phyloP scores from a whole-genome alignment of 2,329 filamentous ascomycete species.

The Paraconiothyrium brasiliense region DNA sequence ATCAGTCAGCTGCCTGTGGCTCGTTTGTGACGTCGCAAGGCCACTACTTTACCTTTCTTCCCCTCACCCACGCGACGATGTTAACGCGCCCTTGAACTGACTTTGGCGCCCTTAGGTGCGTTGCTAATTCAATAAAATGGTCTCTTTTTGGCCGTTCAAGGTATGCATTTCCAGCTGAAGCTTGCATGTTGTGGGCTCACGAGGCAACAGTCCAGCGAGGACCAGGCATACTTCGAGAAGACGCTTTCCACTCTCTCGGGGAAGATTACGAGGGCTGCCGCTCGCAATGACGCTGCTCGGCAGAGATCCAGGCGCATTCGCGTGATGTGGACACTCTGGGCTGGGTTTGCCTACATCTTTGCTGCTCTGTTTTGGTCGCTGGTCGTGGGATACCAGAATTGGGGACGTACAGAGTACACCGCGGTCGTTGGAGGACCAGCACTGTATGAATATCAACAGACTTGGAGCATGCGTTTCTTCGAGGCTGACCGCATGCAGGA shows the following conservation, averaged over 20 bases:
- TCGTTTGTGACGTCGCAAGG: slow-evolving; percentile 31
- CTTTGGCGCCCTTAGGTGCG: slow-evolving; percentile 37
- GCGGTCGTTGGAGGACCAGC: slow-evolving; percentile 81
- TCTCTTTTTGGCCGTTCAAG: slow-evolving; percentile 87
- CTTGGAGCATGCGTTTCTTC: not conserved
- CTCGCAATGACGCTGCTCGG: slow-evolving; percentile 77
- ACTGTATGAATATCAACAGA: slow-evolving; percentile 62
- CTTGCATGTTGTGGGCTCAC: slow-evolving; percentile 23
- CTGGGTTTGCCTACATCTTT: slow-evolving; percentile 88
- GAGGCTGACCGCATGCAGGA: slow-evolving; percentile 62
- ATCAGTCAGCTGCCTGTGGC: slow-evolving; percentile 32
- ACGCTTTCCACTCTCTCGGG: slow-evolving; percentile 80
- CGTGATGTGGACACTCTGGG: slow-evolving; percentile 89
- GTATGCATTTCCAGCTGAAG: slow-evolving; percentile 53
- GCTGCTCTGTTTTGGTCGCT: slow-evolving; percentile 83
- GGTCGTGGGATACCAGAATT: slow-evolving; percentile 83
- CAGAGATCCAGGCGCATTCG: slow-evolving; percentile 79
- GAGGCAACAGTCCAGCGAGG: slow-evolving; percentile 72
- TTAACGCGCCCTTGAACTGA: slow-evolving; percentile 33
- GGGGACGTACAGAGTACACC: slow-evolving; percentile 80
- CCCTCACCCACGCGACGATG: slow-evolving; percentile 37
- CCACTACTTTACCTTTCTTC: slow-evolving; percentile 5
- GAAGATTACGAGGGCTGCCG: slow-evolving; percentile 80
- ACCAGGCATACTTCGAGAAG: slow-evolving; percentile 93
- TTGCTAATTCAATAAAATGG: slow-evolving; percentile 64